Percentiles rank a stretch among this genome's conserved stretches.
Conservation (phyloP, 192 early-diverging fungal genomes). For the Gaertneriomyces semiglobifer region DNA sequence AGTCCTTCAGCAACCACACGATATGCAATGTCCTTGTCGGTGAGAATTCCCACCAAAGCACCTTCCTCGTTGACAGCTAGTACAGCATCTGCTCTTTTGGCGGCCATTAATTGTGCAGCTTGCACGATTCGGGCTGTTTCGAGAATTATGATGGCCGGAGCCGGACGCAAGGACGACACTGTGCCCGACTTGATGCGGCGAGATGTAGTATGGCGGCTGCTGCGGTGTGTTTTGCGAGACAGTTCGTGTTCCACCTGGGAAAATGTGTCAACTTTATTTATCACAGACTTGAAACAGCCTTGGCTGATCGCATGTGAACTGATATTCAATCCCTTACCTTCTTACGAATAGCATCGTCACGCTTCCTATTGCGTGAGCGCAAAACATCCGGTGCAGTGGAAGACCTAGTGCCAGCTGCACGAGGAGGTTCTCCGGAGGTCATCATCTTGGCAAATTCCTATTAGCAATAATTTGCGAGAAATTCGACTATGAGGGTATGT, state of each 20-base stretch:
- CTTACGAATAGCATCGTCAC: slow-evolving; percentile 47
- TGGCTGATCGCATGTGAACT: neutral
- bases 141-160: slow-evolving; percentile 73
- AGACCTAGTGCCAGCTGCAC: neutral
- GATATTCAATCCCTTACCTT: slow-evolving; percentile 29
- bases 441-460: slow-evolving; percentile 19
- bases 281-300: neutral
- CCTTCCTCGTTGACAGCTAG: slow-evolving; percentile 90
- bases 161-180: slow-evolving; percentile 83
- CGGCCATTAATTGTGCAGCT: slow-evolving; percentile 75
- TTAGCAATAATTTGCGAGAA: too few relatives aligned
- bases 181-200: slow-evolving; percentile 63
- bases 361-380: slow-evolving; percentile 35
- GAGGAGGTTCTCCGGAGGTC: slow-evolving; percentile 11
- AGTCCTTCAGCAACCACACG: slow-evolving; percentile 84
- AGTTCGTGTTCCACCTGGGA: slow-evolving; percentile 44
- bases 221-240: slow-evolving; percentile 25
- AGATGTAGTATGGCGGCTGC: slow-evolving; percentile 9
- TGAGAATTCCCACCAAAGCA: slow-evolving; percentile 91
- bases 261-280: neutral
- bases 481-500: too few relatives aligned
- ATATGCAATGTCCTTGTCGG: slow-evolving; percentile 97
- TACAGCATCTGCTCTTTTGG: slow-evolving; percentile 92
- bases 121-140: slow-evolving; percentile 49
- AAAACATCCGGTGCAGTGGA: slow-evolving; percentile 26